Evolutionary conservation across 306 rosid species (phyloP), one percentile per base, ranked within the genome.

Genomic region (Vigna angularis): DNA sequence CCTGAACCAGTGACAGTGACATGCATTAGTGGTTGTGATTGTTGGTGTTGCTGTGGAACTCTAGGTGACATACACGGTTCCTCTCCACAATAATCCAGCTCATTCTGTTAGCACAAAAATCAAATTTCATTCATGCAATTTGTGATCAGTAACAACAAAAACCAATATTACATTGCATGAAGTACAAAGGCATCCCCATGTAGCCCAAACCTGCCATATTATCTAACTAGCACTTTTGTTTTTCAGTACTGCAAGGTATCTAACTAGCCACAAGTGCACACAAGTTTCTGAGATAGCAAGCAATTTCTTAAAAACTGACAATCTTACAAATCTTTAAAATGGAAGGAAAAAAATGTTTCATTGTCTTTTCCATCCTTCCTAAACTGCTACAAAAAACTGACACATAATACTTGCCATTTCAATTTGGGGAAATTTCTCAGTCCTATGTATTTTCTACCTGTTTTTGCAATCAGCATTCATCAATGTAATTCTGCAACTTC

Each of bases 51-150:
- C 66, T 14, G 70, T 22, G 86, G 71, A 7, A 86, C 86, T 61
- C 93, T 88, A 1, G 98, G 94, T 9, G 98, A 93, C 93, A 88
- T 68, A 17, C 91, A 83, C 38, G 89, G 93, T 75, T 93, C 98
- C 83, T 93, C 98, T 53, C 90, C 98, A 71, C 86, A 71, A 65
- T 73, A 89, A 73, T 93, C 98, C 72, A 93, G 70, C 84, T 91
- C 98, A 82, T 91, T 88, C 98, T 93, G 85, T 79, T 74, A 45
- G 56, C 28, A 79, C 48, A 58, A 53, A 42, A 72, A 52, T 67
- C 57, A 72, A 62, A 56, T 47, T 69, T 32, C n/a, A 70, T 6
- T 1, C 38, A 75, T 24, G 56, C 30, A 61, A 16, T 62, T 72
- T 12, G 56, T 42, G 8, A 18, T 44, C 17, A 44, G 8, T 59